phyloP scores from a whole-genome alignment of 352 stramenopile species.

The Phytophthora vignae region DNA sequence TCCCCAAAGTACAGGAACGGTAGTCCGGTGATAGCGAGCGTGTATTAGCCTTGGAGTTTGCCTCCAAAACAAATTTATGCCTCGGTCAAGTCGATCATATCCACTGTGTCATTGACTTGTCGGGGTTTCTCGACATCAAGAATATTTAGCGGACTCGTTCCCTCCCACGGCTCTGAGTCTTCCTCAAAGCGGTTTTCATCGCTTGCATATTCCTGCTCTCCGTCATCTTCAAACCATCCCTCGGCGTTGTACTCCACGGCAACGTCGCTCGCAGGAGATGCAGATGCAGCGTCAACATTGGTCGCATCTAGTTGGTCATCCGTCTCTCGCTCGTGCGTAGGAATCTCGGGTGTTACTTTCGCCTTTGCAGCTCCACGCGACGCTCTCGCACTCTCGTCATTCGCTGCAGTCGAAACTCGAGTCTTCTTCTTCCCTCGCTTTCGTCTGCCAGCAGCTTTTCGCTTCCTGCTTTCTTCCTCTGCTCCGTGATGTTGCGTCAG shows the following conservation, averaged over 20 bases:
- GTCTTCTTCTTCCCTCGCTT: constrained; percentile 14
- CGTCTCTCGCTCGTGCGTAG: background rate
- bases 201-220: background rate
- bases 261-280: background rate
- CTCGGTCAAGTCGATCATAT: constrained; percentile 39
- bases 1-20: constrained; percentile 38
- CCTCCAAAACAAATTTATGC: constrained; percentile 12
- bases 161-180: background rate
- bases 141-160: background rate
- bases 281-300: constrained; percentile 7
- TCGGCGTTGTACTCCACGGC: constrained; percentile 28
- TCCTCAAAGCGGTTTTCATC: background rate
- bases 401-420: background rate
- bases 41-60: too few species aligned
- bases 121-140: background rate
- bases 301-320: background rate
- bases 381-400: background rate
- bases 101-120: background rate
- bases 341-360: too few species aligned
- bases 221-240: constrained; percentile 47
- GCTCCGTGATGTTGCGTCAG: constrained; percentile 34
- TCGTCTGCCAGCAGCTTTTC: background rate
- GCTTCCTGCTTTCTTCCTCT: constrained; percentile 15
- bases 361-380: background rate
- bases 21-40: too few species aligned